Base-by-base conservation (phyloP, 148 eudicot species). In the Talinum fruticosum region DNA sequence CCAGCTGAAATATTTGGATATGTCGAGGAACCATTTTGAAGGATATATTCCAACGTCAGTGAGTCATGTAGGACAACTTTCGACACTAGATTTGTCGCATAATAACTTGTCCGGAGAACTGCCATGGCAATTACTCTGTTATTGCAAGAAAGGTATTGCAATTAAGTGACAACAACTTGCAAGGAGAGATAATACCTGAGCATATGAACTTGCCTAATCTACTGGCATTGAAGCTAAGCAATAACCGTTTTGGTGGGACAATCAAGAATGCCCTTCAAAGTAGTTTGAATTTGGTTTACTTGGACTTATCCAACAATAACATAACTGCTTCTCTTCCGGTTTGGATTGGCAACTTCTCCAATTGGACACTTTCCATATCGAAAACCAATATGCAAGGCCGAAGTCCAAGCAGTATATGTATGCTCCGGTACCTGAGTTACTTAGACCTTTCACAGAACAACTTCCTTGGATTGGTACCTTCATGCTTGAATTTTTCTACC, bases 381-480 rank as follows among this genome's bases (percentile, higher is more conserved):
- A 28, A 61, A 61, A 61, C 19, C 21, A 12, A 4, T 15, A 23
- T 61, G 66, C 29, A 61, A n/a, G 66, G 66, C 66, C 26, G 23
- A 28, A n/a, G 19, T 61, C 66, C 66, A 0, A 23, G 5, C 26
- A 26, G 16, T 18, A 61, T 61, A 61, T 61, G 66, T 10, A 7
- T 18, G 2, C 66, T 61, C 66, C 53, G 3, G 19, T 13, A 23
- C 29, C 1, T 61, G 29, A 8, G 10, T 1, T 0, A 0, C 13
- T 71, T 78, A 35, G 36, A 71, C 54, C 38, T 78, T 13, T 59
- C 74, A 18, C 18, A 71, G 1, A 78, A 78, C 34, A 19, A 34
- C 6, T 70, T 78, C 24, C 23, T 2, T 5, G 66, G 66, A 26
- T 28, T 12, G 26, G 23, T 61, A 61, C 66, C 66, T 23, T 61